Evolutionary conservation across 2,329 filamentous ascomycete species (phyloP), one percentile per base, ranked within the genome.

Genomic region (Trichoderma brevicompactum): DNA sequence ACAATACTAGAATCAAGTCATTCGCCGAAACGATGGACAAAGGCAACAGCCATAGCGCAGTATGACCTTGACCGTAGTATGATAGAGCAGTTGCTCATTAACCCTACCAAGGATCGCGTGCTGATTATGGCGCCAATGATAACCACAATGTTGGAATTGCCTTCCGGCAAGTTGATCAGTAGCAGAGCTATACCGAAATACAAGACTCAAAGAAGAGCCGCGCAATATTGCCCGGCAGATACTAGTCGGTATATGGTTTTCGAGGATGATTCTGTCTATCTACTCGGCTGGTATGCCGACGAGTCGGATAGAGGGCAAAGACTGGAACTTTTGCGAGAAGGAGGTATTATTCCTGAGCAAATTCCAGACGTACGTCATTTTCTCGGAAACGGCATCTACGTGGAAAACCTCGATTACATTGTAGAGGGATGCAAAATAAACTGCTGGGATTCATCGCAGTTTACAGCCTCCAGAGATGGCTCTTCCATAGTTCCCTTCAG

Each of bases 11-110:
- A 19, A 17, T 54, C 50, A 54, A 40, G 34, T 12, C 50, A 17
- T 4, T 46, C 61, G n/a, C 36, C 50, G 10, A 46, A 3, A 7
- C 13, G 52, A 15, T 64, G 61, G 50, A 38, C 2, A 7, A 23
- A 40, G 34, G 50, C 34, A 15, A n/a, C 4, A 7, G 34, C 40
- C 12, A 12, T 54, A 23, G 32, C 50, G 5, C 17, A 54, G 19
- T 54, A 54, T 19, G 50, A 54, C 50, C 50, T 54, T 15, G 50
- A 54, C 17, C 50, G 50, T 12, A 34, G 40, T 23, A 54, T 23
- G 50, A 54, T 54, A 13, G 49, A 58, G 19, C 38, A 58, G 17
- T n/a, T 60, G 8, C 63, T 65, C 13, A 32, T 59, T n/a, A 65
- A 34, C 34, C 52, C 63, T 10, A n/a, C 63, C 5, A 44, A 65